phyloP scores from a whole-genome alignment of 108 stramenopile species.

The Cyclotella atomus region DNA sequence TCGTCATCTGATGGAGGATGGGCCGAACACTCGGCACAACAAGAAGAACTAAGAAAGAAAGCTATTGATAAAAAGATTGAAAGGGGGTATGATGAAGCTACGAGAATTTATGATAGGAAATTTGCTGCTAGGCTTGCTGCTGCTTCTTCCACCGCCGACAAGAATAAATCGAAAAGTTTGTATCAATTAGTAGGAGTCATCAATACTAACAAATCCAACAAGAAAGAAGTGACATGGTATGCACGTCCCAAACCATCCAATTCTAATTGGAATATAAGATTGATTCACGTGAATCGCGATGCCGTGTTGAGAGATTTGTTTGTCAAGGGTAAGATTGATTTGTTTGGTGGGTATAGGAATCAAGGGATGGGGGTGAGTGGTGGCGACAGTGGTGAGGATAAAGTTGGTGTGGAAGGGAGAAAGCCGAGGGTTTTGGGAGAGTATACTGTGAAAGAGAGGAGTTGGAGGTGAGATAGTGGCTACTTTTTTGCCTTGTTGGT shows the following conservation, averaged over 20 bases:
- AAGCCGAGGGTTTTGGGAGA: constrained; percentile 56
- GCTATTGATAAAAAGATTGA: constrained; percentile 60
- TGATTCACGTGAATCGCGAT: constrained; percentile 82
- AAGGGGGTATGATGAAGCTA: constrained; percentile 69
- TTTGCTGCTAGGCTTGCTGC: constrained; percentile 3
- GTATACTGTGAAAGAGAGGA: constrained; percentile 68
- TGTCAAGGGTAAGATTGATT: constrained; percentile 74
- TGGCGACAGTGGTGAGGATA: constrained; percentile 22
- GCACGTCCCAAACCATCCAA: constrained; percentile 75
- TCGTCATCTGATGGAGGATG: constrained; percentile 40
- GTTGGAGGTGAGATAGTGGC: constrained; percentile 67
- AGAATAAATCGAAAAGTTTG: constrained; percentile 6
- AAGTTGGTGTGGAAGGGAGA: constrained; percentile 34
- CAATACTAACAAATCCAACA: constrained; percentile 18
- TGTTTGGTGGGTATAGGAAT: constrained; percentile 81
- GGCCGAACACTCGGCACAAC: constrained; percentile 53
- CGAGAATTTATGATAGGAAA: constrained; percentile 43
- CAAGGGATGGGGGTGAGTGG: constrained; percentile 38
- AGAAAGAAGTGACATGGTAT: constrained; percentile 73
- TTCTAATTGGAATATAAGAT: constrained; percentile 80
- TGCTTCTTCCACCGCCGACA: not conserved
- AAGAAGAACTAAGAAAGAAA: constrained; percentile 42
- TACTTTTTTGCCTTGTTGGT: not conserved
- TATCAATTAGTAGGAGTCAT: constrained; percentile 90
- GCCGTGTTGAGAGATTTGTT: constrained; percentile 89